Evolutionary conservation across 2,329 filamentous ascomycete species (phyloP), one percentile per base, ranked within the genome.

Genomic region (Didymella sp.): DNA sequence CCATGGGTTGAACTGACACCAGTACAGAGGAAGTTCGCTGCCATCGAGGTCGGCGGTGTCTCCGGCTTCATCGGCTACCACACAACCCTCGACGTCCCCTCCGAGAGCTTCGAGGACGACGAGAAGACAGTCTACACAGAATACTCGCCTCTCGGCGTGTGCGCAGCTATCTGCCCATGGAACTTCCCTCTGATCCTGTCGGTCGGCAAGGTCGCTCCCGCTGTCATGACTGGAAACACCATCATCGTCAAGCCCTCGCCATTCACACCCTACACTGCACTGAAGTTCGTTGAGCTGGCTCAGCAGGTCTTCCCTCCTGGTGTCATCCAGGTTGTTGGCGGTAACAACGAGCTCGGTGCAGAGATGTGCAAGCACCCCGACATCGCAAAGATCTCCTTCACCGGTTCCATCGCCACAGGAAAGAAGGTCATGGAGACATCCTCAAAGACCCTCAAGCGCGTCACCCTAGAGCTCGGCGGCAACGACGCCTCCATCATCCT

Each of bases 381-480:
- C 19, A 81, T 88, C 52, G 79, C 82, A 54, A 89, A 87, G 78
- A 83, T 89, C 68, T 81, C 79, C 62, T 89, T 89, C 73, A 89
- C 87, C 0, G 86, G 87, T 2, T 87, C 84, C 11, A 84, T 79
- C 6, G 77, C 79, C 0, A 87, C 84, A 0, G 86, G 86, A 9
- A 87, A 87, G 77, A 81, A 81, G 70, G 82, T 89, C 51, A 82
- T 86, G 79, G 80, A 80, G 52, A 81, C 79, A n/a, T 81, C 80
- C 49, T 77, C 82, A 22, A 80, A 81, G 68, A 85, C 84, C 0
- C 73, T 89, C 24, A 88, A 87, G 78, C 78, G 85, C 37, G 79
- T 86, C 19, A 86, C 83, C 1, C 79, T 88, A 13, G 86, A 88
- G 71, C 79, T 87, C 22, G 83, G 85, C 33, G 85, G 85, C 28